phyloP scores from a whole-genome alignment of 1,284 basidiomycete genomes.

The Schizophyllum commune region DNA sequence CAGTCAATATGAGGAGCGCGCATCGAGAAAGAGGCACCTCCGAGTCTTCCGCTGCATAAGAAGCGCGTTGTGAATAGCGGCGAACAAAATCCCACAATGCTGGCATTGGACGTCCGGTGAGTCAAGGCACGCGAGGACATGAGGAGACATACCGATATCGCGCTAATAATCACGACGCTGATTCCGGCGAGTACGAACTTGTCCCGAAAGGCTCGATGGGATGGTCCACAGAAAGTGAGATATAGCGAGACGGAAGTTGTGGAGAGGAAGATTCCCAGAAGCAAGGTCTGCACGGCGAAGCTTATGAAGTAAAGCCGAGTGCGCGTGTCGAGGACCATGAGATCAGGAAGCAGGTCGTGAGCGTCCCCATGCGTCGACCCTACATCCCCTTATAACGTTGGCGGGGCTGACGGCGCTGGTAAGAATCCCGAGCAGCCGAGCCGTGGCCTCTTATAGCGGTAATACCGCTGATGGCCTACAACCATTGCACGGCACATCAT shows the following conservation, averaged over 20 bases:
- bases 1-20: no score
- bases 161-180: neutral
- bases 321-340: neutral
- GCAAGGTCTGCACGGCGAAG: neutral
- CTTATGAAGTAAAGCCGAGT: neutral
- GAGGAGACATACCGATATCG: neutral
- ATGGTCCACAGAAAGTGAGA: neutral
- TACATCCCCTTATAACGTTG: no score
- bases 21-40: no score
- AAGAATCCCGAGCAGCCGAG: no score
- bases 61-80: neutral
- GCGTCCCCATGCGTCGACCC: no score
- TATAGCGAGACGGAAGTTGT: neutral
- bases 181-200: neutral
- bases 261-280: neutral
- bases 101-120: neutral
- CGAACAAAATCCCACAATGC: neutral
- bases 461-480: no score
- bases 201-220: neutral
- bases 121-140: neutral
- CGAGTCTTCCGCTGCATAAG: neutral
- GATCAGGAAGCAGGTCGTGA: neutral
- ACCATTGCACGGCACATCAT: no score
- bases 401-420: no score
- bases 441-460: no score